A percentile compares a stretch with the other conserved stretches of the same genome.
Evolutionary conservation across 2,329 filamentous ascomycete genomes (phyloP).

Genomic region (Teratosphaeria viscida): DNA sequence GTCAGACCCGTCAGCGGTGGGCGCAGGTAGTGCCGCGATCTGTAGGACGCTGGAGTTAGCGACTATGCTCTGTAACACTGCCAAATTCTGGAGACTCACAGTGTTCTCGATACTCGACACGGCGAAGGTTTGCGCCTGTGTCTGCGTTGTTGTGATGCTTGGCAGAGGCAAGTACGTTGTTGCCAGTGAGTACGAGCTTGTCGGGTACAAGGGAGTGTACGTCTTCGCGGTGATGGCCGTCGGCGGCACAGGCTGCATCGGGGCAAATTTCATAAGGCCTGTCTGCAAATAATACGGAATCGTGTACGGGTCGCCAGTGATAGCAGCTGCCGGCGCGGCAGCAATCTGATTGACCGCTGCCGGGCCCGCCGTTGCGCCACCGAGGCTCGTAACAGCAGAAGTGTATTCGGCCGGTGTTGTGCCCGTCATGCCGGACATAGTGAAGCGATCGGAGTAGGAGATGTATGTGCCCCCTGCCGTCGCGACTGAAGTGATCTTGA

Average conservation of each 20-base stretch:
- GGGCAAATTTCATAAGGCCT: conserved; percentile 49
- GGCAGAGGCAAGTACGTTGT: conserved; percentile 37
- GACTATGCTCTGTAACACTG: not conserved
- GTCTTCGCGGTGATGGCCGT: conserved; percentile 48
- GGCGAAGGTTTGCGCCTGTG: conserved; percentile 41
- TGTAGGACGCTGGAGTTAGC: conserved; percentile 21
- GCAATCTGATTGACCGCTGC: conserved; percentile 24
- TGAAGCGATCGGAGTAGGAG: conserved; percentile 54
- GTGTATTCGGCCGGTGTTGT: conserved; percentile 38
- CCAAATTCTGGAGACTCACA: conserved; percentile 30
- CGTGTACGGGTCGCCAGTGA: conserved; percentile 9
- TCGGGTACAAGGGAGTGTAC: conserved; percentile 42
- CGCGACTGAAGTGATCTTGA: conserved; percentile 48
- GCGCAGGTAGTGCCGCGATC: conserved; percentile 44
- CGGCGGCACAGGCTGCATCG: conserved; percentile 49
- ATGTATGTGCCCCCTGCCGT: conserved; percentile 45
- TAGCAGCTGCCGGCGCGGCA: conserved; percentile 11
- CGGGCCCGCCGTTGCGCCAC: conserved; percentile 30
- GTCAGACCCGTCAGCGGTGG: conserved; percentile 32
- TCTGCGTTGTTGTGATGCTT: conserved; percentile 42
- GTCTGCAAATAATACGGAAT: conserved; percentile 48
- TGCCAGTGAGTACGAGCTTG: conserved; percentile 44
- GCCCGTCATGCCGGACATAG: conserved; percentile 54
- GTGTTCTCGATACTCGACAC: conserved; percentile 47
- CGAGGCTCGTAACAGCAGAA: conserved; percentile 25